Base-by-base conservation (phyloP, 2,329 filamentous ascomycete genomes). In the Pestalotiopsis sp. region DNA sequence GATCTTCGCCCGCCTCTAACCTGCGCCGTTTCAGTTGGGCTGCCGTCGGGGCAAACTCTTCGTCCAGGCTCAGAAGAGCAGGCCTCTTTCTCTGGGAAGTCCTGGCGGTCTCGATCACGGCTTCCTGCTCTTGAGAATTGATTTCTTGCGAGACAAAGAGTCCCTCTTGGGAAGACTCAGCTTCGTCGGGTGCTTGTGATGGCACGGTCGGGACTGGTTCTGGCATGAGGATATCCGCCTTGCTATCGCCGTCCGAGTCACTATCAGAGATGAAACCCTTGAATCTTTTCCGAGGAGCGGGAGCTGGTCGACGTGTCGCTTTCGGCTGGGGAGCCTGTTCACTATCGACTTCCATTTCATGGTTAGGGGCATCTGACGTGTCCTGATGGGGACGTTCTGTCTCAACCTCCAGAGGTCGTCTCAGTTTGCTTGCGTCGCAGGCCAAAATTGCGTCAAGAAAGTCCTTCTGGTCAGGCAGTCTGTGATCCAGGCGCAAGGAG, bases 381-480 rank as follows among this genome's bases (percentile, higher is more conserved):
- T 78, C 71, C 60, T 79, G 77, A 6, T 70, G 71, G 57, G 75
- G 68, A 70, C 73, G 71, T 9, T 73, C 80, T 64, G 72, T 76
- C 69, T 84, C 84, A 56, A 88, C 81, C 71, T 91, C 86, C 2
- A 97, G 85, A 5, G 90, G 87, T 49, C 90, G 88, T 68, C 93
- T 90, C 23, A 98, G 83, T 58, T 88, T 86, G 69, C 87, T 89
- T 6, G 93, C 89, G 80, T 98, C 91, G 64, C 92, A 92, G n/a
- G 85, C 90, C 36, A 98, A 82, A 60, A 99, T 96, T 1, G 93
- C 93, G 78, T 97, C 94, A 2, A 99, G 85, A 71, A 99, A 97
- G 74, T 98, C 95, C 68, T 92, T 94, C 76, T 98, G 94, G 73
- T 95, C 90, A 66, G 98, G 91, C 2, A 94, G 90, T 3, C 94